These are phyloP conservation scores for Dryadomyces quercus-mongolicae DNA, from an alignment of 2,329 filamentous ascomycete species.

Conservation along the genomic window DNA sequence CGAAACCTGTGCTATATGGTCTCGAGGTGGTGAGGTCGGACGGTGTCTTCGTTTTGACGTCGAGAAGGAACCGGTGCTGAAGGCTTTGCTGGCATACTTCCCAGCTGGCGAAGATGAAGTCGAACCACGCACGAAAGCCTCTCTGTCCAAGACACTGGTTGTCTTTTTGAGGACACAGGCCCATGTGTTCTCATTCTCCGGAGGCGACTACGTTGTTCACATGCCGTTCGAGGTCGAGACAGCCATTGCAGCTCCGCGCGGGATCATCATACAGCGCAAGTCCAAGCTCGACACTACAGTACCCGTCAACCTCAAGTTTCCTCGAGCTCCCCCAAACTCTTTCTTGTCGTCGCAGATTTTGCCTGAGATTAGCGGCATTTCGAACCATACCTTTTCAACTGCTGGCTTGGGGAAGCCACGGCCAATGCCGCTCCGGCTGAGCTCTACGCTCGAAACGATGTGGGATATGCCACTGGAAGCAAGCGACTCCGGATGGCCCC, in stretches of 20 bases:
- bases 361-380: constrained; percentile 33
- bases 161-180: constrained; percentile 88
- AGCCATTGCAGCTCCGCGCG: constrained; percentile 69
- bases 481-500: constrained; percentile 51
- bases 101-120: constrained; percentile 25
- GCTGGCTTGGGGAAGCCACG: constrained; percentile 45
- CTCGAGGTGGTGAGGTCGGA: constrained; percentile 69
- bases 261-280: constrained; percentile 78
- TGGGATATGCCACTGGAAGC: constrained; percentile 43
- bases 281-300: constrained; percentile 37
- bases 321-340: constrained; percentile 64
- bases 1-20: constrained; percentile 72
- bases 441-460: constrained; percentile 42
- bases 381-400: constrained; percentile 42
- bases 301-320: constrained; percentile 42
- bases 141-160: constrained; percentile 59
- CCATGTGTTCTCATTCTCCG: constrained; percentile 83
- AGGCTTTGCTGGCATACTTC: constrained; percentile 79
- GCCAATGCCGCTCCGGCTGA: constrained; percentile 37
- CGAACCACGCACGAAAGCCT: constrained; percentile 6
- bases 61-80: constrained; percentile 76
- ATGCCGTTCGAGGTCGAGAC: constrained; percentile 90
- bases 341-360: constrained; percentile 61
- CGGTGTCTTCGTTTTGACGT: constrained; percentile 77
- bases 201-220: constrained; percentile 79